Conservation (phyloP, 257 asterid genomes). For the Penstemon eatonii region DNA sequence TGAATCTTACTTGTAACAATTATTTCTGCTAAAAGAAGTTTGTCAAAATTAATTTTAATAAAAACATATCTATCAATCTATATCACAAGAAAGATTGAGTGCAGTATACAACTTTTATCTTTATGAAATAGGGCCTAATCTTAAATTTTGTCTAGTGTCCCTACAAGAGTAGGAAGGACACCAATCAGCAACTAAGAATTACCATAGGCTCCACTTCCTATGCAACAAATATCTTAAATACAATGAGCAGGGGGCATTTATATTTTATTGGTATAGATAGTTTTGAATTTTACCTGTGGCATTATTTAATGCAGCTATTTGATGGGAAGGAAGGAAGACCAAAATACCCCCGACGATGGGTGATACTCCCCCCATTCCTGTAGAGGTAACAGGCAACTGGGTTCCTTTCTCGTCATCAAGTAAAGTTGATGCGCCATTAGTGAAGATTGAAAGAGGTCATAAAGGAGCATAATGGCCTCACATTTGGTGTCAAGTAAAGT, state of each 20-base stretch:
- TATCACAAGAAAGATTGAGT: too few species aligned
- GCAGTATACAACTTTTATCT: too few species aligned
- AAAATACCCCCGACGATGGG: slow-evolving; percentile 93
- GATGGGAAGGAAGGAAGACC: slow-evolving; percentile 95
- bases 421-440: background rate
- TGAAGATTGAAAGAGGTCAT: slow-evolving; percentile 17
- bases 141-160: too few species aligned
- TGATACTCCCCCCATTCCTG: slow-evolving; percentile 93
- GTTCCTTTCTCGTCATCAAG: slow-evolving; percentile 15
- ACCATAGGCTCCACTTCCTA: background rate
- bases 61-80: too few species aligned
- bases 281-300: slow-evolving; percentile 30
- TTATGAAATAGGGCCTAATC: too few species aligned
- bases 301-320: slow-evolving; percentile 60
- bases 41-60: too few species aligned
- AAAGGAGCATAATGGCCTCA: too few species aligned
- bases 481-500: too few species aligned
- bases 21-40: too few species aligned
- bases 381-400: slow-evolving; percentile 34
- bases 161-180: too few species aligned
- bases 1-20: too few species aligned
- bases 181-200: background rate
- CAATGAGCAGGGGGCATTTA: background rate
- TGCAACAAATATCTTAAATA: slow-evolving; percentile 8
- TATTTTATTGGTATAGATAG: background rate